phyloP scores from a whole-genome alignment of 163 green algal species.

The Scenedesmus sp. region DNA sequence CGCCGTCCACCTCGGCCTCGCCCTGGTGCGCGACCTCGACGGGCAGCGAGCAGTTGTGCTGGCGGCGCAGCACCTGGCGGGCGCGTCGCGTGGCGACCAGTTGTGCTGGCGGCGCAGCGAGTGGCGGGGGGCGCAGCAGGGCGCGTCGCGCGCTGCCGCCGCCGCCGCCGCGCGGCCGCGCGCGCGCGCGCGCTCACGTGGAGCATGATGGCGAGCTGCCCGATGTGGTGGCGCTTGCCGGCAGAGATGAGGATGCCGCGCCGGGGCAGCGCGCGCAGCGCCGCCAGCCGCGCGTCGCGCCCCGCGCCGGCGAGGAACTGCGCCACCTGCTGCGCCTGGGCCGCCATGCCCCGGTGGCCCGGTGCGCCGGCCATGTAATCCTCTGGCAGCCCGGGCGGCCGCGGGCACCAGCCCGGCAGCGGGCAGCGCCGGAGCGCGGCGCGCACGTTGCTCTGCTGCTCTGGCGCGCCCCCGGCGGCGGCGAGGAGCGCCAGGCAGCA shows the following conservation, averaged over 20 bases:
- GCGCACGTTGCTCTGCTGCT: no score
- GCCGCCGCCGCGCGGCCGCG: background rate
- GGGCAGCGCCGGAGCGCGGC: conserved; percentile 8
- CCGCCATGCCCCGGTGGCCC: background rate
- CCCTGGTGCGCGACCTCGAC: conserved; percentile 26
- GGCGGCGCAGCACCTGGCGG: conserved; percentile 7
- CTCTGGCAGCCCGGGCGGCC: conserved; percentile 1
- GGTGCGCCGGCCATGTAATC: background rate
- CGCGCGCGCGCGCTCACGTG: conserved; percentile 39
- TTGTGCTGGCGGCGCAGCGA: no score
- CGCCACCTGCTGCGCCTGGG: conserved; percentile 12
- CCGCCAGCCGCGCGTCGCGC: conserved; percentile 8
- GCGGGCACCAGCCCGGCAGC: conserved; percentile 15
- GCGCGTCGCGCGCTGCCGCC: background rate
- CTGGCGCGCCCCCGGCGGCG: no score
- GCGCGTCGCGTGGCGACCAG: background rate
- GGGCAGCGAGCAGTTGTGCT: conserved; percentile 15
- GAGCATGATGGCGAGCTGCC: background rate
- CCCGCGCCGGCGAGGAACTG: background rate
- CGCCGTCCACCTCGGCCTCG: conserved; percentile 11
- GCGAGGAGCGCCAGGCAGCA: no score
- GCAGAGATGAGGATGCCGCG: conserved; percentile 35
- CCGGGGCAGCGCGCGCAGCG: background rate
- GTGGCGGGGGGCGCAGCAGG: background rate
- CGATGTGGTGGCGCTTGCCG: conserved; percentile 9